A percentile compares a stretch with the other conserved stretches of the same genome.
phyloP scores from a whole-genome alignment of 2,329 filamentous ascomycete species.

The Ophiostoma sp. region DNA sequence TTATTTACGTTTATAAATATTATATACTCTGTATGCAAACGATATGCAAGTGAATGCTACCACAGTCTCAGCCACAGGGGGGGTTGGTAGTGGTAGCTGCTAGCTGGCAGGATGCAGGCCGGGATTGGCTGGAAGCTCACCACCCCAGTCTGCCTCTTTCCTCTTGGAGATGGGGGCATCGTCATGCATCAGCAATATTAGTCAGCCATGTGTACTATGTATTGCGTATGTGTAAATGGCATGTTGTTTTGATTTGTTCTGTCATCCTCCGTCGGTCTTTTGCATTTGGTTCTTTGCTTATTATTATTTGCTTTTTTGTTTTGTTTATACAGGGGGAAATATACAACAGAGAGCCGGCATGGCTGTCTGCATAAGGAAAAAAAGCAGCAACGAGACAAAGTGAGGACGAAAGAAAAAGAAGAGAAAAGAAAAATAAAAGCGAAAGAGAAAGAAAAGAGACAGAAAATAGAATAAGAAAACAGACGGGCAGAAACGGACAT shows the following conservation, averaged over 20 bases:
- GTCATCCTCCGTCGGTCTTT: constrained; percentile 6
- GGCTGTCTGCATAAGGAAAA: background rate
- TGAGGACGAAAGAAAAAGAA: background rate
- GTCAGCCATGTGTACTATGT: background rate
- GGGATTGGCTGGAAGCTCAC: constrained; percentile 21
- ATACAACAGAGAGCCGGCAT: constrained; percentile 18
- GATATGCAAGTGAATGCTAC: constrained; percentile 12
- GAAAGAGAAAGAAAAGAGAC: background rate
- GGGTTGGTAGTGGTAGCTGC: background rate
- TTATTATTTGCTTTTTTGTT: constrained; percentile 11
- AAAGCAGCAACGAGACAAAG: constrained; percentile 5
- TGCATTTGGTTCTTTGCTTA: background rate
- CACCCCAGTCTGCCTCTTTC: constrained; percentile 14
- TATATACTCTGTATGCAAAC: background rate
- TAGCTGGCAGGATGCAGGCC: constrained; percentile 11
- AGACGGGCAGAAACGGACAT: background rate
- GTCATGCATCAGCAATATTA: constrained; percentile 18
- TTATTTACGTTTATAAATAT: background rate
- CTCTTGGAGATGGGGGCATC: constrained; percentile 17
- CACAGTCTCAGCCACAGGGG: background rate
- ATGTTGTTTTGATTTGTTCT: background rate
- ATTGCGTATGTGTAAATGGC: background rate
- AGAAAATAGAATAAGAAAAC: background rate
- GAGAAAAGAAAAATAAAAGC: background rate
- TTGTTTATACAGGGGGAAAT: constrained; percentile 22